Evolutionary conservation across 495 filamentous ascomycete genomes (phyloP).

Genomic region (Penicillium odoratum): DNA sequence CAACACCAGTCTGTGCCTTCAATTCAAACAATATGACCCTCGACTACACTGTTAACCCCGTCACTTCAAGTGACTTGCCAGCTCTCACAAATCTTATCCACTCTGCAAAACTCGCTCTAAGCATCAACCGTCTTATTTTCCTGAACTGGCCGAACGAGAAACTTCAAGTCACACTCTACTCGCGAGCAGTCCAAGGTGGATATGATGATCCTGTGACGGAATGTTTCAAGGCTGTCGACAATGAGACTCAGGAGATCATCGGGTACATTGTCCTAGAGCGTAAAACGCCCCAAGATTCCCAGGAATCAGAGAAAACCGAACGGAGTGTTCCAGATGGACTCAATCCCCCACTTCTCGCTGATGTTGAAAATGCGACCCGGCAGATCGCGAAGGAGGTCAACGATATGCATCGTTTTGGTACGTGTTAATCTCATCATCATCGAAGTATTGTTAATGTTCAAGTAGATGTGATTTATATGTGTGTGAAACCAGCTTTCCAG

Average conservation of each 20-base stretch:
- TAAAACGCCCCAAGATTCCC: neutral
- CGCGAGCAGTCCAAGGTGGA: conserved; percentile 11
- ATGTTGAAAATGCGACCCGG: conserved; percentile 7
- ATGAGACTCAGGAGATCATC: conserved; percentile 16
- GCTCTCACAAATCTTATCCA: conserved; percentile 23
- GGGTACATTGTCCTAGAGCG: conserved; percentile 20
- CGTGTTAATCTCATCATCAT: neutral
- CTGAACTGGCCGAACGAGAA: conserved; percentile 29
- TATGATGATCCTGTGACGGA: conserved; percentile 4
- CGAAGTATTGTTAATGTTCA: neutral
- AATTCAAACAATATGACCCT: conserved; percentile 12
- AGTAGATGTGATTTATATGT: conserved; percentile 22
- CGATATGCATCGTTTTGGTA: conserved; percentile 20
- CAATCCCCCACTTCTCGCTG: conserved; percentile 14
- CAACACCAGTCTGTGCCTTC: too few relatives aligned
- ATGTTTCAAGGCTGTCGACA: conserved; percentile 19
- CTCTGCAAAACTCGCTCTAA: conserved; percentile 27
- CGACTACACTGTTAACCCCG: conserved; percentile 18
- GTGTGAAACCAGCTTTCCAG: conserved; percentile 15
- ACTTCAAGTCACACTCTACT: conserved; percentile 20
- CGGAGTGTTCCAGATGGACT: conserved; percentile 12
- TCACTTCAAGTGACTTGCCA: conserved; percentile 18
- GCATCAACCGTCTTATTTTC: conserved; percentile 34
- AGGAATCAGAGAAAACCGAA: neutral
- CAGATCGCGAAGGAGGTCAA: conserved; percentile 10